Percentiles rank a stretch among this genome's conserved stretches.
These are phyloP conservation scores for Ophiosphaerella herpotricha DNA, from an alignment of 2,329 filamentous ascomycete species.

Conservation along the genomic window DNA sequence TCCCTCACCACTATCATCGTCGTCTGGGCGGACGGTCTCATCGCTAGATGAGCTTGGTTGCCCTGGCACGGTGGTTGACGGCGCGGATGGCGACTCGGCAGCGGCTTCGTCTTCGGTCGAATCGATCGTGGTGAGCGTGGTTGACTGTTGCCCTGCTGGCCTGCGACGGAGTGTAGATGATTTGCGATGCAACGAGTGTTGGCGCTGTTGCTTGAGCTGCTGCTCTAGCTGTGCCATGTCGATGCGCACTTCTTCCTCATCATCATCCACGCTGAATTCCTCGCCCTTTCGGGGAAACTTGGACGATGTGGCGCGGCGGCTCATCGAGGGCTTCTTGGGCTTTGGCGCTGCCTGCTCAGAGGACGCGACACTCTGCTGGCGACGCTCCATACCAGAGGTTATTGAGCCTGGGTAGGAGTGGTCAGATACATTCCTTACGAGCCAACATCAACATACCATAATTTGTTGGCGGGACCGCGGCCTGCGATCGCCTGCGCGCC, in stretches of 20 bases:
- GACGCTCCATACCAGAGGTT: constrained; percentile 38
- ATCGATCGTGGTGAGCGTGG: constrained; percentile 53
- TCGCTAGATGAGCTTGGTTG: constrained; percentile 41
- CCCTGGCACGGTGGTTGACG: constrained; percentile 27
- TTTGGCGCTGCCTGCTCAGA: constrained; percentile 29
- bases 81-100: constrained; percentile 39
- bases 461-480: constrained; percentile 32
- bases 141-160: constrained; percentile 51
- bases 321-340: constrained; percentile 73
- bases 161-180: constrained; percentile 58
- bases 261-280: constrained; percentile 90
- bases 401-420: constrained; percentile 35
- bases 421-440: constrained; percentile 10
- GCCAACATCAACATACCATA: constrained; percentile 37
- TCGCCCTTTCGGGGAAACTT: constrained; percentile 78
- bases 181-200: constrained; percentile 52
- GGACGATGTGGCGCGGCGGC: constrained; percentile 75
- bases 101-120: constrained; percentile 53
- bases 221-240: constrained; percentile 56
- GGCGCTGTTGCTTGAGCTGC: constrained; percentile 31
- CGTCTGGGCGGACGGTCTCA: constrained; percentile 46
- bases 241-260: constrained; percentile 76
- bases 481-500: constrained; percentile 37
- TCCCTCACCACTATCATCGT: constrained; percentile 54
- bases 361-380: constrained; percentile 25